A percentile compares a stretch with the other conserved stretches of the same genome.
Conservation (phyloP, 805 yeast species). For the Tetrapisispora fleetii region DNA sequence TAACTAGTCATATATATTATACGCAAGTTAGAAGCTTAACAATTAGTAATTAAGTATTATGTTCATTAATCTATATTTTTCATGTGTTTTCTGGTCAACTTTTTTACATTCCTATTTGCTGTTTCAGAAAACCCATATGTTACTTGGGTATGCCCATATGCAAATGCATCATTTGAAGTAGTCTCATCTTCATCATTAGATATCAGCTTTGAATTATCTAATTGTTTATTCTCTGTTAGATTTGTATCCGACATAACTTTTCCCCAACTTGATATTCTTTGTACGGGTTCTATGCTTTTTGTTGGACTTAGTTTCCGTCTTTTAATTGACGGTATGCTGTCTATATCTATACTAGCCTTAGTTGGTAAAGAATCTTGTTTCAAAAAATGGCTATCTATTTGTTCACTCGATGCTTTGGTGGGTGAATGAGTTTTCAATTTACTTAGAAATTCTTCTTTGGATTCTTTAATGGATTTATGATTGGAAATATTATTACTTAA, state of each 20-base stretch:
- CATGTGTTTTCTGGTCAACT: constrained; percentile 17
- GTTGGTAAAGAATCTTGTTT: neutral
- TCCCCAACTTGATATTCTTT: constrained; percentile 25
- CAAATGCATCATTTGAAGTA: neutral
- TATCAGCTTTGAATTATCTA: neutral
- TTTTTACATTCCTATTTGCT: constrained; percentile 4
- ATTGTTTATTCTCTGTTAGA: neutral
- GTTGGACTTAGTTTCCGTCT: constrained; percentile 3
- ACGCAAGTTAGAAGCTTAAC: neutral
- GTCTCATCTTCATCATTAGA: neutral
- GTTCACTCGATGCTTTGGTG: neutral
- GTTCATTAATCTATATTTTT: constrained; percentile 6
- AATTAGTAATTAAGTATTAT: neutral
- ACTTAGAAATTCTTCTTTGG: constrained; percentile 1
- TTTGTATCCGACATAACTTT: constrained; percentile 15
- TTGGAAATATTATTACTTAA: neutral
- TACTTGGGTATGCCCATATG: constrained; percentile 17
- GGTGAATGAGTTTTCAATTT: neutral
- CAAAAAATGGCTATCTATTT: neutral
- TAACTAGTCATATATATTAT: neutral
- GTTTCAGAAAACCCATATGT: constrained; percentile 18
- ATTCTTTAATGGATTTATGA: neutral
- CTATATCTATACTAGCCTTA: neutral
- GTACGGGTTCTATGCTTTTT: constrained; percentile 5
- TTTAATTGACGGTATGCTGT: neutral